A percentile compares a stretch with the other conserved stretches of the same genome.
Conservation (phyloP, 495 filamentous ascomycete genomes). For the Penicillium crystallinum region DNA sequence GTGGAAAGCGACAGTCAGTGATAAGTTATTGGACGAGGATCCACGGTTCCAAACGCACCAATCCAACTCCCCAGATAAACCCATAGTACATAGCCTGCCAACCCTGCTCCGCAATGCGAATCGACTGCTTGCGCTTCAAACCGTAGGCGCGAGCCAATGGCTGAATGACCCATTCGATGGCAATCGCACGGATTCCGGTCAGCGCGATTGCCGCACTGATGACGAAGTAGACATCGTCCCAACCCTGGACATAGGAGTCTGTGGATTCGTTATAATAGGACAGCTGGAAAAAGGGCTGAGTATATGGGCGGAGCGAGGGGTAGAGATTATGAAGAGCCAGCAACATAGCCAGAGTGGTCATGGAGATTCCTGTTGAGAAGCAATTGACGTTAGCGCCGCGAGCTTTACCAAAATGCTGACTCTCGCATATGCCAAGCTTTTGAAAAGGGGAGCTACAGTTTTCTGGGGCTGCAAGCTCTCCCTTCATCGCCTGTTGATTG, state of each 20-base stretch:
- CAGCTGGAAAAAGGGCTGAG: slow-evolving; percentile 77
- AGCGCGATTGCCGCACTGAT: slow-evolving; percentile 75
- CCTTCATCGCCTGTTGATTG: not conserved
- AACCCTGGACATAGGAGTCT: slow-evolving; percentile 66
- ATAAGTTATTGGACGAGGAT: not conserved
- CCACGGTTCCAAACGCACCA: slow-evolving; percentile 55
- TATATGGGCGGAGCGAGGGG: slow-evolving; percentile 70
- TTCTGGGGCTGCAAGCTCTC: not conserved
- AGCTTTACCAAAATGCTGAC: slow-evolving; percentile 1
- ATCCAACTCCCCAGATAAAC: slow-evolving; percentile 73
- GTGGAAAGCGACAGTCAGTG: not conserved
- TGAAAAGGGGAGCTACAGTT: not conserved
- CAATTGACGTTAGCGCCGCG: slow-evolving; percentile 17
- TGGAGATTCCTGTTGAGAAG: slow-evolving; percentile 56
- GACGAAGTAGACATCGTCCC: slow-evolving; percentile 76
- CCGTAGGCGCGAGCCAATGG: slow-evolving; percentile 67
- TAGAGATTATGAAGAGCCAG: slow-evolving; percentile 72
- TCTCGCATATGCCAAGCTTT: not conserved
- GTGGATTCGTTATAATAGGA: slow-evolving; percentile 70
- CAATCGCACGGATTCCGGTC: slow-evolving; percentile 75
- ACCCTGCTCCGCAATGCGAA: slow-evolving; percentile 87
- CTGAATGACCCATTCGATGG: slow-evolving; percentile 79
- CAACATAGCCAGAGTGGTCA: slow-evolving; percentile 73
- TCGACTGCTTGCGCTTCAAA: slow-evolving; percentile 64
- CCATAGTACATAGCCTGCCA: slow-evolving; percentile 80